Evolutionary conservation across 2,329 filamentous ascomycete genomes (phyloP).

Genomic region (Pezicula carpinea): DNA sequence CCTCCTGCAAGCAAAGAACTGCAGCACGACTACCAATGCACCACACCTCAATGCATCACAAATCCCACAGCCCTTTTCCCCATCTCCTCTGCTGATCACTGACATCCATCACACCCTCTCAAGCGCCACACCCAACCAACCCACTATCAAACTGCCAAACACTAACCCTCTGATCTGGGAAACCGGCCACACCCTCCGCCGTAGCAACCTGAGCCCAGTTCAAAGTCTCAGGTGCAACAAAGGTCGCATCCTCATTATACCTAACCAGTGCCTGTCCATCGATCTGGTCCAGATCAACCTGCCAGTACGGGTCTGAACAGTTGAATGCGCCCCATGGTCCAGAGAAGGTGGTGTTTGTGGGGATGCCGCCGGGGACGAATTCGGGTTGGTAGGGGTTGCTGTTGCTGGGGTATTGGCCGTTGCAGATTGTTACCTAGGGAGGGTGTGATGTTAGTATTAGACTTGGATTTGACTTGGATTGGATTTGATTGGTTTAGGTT

Average conservation of each 20-base stretch:
- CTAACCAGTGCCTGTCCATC: constrained; percentile 6
- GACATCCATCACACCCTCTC: no score
- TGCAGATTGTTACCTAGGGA: constrained; percentile 1
- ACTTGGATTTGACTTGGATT: no score
- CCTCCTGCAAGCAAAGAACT: no score
- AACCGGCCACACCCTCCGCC: constrained; percentile 2
- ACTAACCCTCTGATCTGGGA: constrained; percentile 1
- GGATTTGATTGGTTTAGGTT: no score
- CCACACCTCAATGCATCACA: no score
- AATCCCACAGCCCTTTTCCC: no score
- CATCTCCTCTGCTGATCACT: no score
- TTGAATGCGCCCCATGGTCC: constrained; percentile 8
- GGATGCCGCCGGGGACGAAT: constrained; percentile 9
- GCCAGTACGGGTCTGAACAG: constrained; percentile 6
- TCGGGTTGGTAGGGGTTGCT: constrained; percentile 1
- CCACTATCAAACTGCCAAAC: constrained; percentile 9
- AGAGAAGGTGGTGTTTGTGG: constrained; percentile 7
- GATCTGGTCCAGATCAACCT: constrained; percentile 4
- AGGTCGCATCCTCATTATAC: constrained; percentile 6
- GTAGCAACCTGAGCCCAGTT: constrained; percentile 6
- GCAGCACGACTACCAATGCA: no score
- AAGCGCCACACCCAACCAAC: constrained; percentile 1
- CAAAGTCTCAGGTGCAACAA: constrained; percentile 2
- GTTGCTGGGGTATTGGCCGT: constrained; percentile 1
- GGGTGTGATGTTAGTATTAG: no score